phyloP scores from a whole-genome alignment of 2,329 filamentous ascomycete genomes.

The Aspergillus persii region DNA sequence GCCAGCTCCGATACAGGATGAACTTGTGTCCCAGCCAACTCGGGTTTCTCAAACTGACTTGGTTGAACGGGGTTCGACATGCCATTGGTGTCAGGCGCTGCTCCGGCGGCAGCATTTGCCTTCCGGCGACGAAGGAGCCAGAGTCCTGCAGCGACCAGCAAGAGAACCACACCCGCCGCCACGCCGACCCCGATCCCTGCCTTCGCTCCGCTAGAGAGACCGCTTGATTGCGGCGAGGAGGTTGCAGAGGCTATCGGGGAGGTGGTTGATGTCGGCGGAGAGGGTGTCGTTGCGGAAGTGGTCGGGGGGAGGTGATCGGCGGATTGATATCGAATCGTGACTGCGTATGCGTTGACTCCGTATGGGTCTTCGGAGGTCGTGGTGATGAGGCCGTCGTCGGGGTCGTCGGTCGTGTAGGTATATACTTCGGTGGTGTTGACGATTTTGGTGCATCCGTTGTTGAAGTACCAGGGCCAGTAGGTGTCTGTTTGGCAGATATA shows the following conservation, averaged over 20 bases:
- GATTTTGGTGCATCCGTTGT: not conserved
- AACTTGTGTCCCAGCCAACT: not conserved
- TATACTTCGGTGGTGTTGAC: not conserved
- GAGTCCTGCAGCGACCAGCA: not conserved
- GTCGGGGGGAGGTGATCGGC: not conserved
- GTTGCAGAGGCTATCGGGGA: not conserved
- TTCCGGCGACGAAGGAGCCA: not conserved
- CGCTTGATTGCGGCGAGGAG: not conserved
- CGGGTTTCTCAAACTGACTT: not conserved
- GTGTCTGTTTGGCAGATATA: not conserved
- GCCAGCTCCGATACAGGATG: not conserved
- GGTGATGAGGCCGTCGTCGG: not conserved
- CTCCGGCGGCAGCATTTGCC: not conserved
- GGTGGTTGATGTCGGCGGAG: not conserved
- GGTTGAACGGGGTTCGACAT: not conserved
- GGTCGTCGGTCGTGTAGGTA: not conserved
- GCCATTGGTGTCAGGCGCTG: not conserved
- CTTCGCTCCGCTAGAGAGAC: not conserved
- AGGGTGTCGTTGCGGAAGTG: not conserved
- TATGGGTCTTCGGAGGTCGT: not conserved
- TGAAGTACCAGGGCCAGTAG: not conserved
- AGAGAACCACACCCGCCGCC: not conserved
- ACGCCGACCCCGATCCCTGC: not conserved
- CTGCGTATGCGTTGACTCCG: not conserved
- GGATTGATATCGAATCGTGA: not conserved